Base-by-base conservation (phyloP, 2,329 filamentous ascomycete species). In the Venturia carpophila region DNA sequence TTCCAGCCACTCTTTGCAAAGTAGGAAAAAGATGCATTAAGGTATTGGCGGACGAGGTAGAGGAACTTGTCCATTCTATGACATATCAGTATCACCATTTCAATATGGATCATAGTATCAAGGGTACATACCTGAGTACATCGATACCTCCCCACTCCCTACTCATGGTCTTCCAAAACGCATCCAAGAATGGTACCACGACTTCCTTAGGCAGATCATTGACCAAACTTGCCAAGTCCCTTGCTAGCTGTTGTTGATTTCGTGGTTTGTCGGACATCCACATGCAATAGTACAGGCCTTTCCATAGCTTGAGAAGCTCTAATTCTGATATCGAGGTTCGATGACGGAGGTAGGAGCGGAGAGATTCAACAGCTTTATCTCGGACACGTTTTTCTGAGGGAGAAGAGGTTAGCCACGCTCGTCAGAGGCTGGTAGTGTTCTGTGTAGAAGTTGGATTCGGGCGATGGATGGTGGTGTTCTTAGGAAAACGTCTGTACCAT, bases 211-310 rank as follows among this genome's bases (percentile, higher is more conserved):
- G 83, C 37, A 93, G 79, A 27, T 82, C 77, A 68, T 83, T 81
- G 56, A 89, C 75, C 61, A 97, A 84, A 1, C 78, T 83, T 55
- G 92, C 89, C 65, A 97, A 87, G 68, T 92, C 87, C 69, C 82
- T 79, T 70, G 90, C 89, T 58, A 97, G 88, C 55, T 84, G 84
- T 80, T 96, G 92, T 79, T 97, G 93, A 2, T 90, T 87, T n/a
- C 87, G 79, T 13, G 92, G 88, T 60, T 92, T 90, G 80, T 97
- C 92, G 75, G 88, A 91, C 87, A 96, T 94, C 88, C 91, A 97
- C 72, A 94, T 85, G 83, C 84, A 86, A 82, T 92, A 97, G 80
- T 94, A 97, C 24, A 97, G 84, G 5, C 92, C 93, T 74, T 95
- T 96, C 91, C 92, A 96, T 69, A 97, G 84, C 79, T 96, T 96